Conservation (phyloP, 371 early-diverging fungal species). For the Mucor piriformis region DNA sequence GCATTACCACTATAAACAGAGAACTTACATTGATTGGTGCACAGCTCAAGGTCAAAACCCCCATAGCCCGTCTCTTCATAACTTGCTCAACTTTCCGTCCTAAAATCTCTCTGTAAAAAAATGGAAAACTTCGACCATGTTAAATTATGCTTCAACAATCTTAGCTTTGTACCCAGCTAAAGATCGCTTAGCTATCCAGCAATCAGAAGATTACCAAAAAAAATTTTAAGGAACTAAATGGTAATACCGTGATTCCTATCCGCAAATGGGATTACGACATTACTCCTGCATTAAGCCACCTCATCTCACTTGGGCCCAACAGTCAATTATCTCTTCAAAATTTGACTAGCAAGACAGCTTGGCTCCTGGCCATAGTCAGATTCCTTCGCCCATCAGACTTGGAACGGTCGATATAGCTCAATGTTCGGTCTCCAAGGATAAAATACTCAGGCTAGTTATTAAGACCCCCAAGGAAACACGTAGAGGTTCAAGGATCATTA, state of each 20-base stretch:
- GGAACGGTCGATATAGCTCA: conserved; percentile 19
- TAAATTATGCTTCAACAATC: conserved; percentile 9
- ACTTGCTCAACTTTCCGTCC: conserved; percentile 17
- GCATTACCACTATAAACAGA: background rate
- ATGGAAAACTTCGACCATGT: conserved; percentile 8
- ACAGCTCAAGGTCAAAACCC: background rate
- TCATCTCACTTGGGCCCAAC: background rate
- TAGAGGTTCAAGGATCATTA: background rate
- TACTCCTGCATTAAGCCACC: background rate
- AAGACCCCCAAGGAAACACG: conserved; percentile 23
- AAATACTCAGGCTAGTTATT: background rate
- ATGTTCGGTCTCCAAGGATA: background rate
- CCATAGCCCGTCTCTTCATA: background rate
- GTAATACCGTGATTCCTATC: conserved; percentile 6
- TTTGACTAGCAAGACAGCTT: conserved; percentile 14
- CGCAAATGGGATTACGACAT: conserved; percentile 3
- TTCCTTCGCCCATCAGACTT: conserved; percentile 35
- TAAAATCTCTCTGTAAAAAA: background rate
- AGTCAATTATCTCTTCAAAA: background rate
- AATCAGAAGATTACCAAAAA: too few species aligned
- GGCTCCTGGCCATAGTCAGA: conserved; percentile 21
- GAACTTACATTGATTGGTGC: background rate
- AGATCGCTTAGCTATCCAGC: too few species aligned
- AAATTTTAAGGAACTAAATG: background rate
- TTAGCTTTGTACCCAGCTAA: too few species aligned